phyloP scores from a whole-genome alignment of 805 yeast species.

The Starmerella cellae region DNA sequence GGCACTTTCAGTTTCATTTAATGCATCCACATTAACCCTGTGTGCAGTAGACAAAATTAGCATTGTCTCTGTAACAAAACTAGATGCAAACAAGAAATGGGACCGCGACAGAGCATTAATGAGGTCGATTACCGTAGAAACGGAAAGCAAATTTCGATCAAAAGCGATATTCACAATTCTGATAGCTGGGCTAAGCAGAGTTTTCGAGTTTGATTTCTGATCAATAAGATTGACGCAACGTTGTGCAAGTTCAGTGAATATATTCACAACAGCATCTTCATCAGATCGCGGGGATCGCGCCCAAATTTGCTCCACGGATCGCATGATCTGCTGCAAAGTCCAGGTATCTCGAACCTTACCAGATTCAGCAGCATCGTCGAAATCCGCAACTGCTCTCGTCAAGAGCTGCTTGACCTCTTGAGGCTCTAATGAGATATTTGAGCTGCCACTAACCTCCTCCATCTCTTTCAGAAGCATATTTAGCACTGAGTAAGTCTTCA shows the following conservation, averaged over 20 bases:
- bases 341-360: conserved; percentile 12
- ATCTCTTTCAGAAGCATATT: conserved; percentile 1
- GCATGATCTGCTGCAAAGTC: conserved; percentile 16
- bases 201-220: conserved; percentile 11
- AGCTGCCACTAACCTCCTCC: not conserved
- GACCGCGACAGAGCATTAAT: conserved; percentile 2
- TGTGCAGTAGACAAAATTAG: not conserved
- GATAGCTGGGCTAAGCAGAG: conserved; percentile 13
- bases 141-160: conserved; percentile 3
- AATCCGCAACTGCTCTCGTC: not conserved
- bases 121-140: not conserved
- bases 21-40: not conserved
- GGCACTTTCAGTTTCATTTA: not conserved
- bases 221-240: conserved; percentile 8
- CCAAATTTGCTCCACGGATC: conserved; percentile 15
- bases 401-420: not conserved
- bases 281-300: not conserved
- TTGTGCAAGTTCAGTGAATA: conserved; percentile 1
- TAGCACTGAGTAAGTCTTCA: conserved; percentile 8
- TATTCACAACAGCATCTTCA: not conserved
- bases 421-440: not conserved
- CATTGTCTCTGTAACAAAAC: conserved; percentile 7
- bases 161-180: conserved; percentile 6
- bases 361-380: not conserved
- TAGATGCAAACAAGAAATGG: conserved; percentile 1